These are phyloP conservation scores for Gryganskiella cystojenkinii DNA, from an alignment of 192 early-diverging fungal species.

Conservation along the genomic window DNA sequence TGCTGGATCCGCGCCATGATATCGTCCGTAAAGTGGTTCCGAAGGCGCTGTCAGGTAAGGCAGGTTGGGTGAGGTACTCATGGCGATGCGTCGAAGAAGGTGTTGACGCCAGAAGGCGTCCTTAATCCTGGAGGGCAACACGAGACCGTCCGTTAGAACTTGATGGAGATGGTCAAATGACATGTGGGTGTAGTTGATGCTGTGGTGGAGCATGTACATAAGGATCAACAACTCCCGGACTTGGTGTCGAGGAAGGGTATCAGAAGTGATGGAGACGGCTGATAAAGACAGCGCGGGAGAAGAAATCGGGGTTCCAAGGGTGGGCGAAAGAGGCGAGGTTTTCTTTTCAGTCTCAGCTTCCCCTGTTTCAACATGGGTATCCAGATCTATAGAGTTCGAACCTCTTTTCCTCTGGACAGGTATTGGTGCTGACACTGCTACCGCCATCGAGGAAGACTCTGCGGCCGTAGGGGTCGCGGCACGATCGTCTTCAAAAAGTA, in stretches of 20 bases:
- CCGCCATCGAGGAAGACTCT: background rate
- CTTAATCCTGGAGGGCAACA: constrained; percentile 36
- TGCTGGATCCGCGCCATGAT: constrained; percentile 15
- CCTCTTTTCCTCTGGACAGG: too few species aligned
- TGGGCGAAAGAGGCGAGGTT: constrained; percentile 19
- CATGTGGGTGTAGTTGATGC: constrained; percentile 49
- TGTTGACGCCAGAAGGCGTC: constrained; percentile 52
- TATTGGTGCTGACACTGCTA: background rate
- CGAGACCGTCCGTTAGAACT: constrained; percentile 33
- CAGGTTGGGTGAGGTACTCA: constrained; percentile 14
- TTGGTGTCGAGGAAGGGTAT: constrained; percentile 41
- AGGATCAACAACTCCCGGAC: constrained; percentile 44
- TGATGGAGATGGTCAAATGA: constrained; percentile 38
- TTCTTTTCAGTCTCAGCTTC: constrained; percentile 1
- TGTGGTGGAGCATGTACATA: constrained; percentile 48
- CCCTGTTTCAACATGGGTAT: too few species aligned
- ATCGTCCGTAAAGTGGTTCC: constrained; percentile 2
- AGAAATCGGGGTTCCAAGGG: constrained; percentile 19
- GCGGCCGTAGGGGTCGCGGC: constrained; percentile 25
- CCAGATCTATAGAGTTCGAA: background rate
- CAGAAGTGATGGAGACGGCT: constrained; percentile 26
- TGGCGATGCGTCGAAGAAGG: constrained; percentile 28
- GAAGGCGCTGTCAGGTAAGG: constrained; percentile 23
- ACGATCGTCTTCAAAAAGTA: constrained; percentile 9
- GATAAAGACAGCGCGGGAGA: constrained; percentile 38